A percentile compares a stretch with the other conserved stretches of the same genome.
Evolutionary conservation across 306 rosid species (phyloP).

Genomic region (Medicago ruthenica): DNA sequence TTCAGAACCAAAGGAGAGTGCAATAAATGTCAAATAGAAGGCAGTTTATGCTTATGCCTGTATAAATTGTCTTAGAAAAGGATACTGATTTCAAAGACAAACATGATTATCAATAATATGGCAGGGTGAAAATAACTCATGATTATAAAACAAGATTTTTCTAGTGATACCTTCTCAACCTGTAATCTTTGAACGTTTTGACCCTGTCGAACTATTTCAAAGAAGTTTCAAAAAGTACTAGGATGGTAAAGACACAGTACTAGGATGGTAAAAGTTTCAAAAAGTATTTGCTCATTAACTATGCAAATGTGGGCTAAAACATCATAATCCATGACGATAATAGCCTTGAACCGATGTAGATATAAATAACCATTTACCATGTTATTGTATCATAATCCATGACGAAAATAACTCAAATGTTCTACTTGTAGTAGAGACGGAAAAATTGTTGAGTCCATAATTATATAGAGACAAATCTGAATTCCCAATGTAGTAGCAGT

Average conservation of each 20-base stretch:
- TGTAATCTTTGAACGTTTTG: conserved; percentile 57
- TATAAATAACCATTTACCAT: no score
- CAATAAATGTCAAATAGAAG: conserved; percentile 26
- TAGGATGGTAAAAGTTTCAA: conserved; percentile 9
- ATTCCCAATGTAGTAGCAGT: background rate
- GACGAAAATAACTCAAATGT: no score
- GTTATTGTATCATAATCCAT: no score
- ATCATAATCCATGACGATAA: background rate
- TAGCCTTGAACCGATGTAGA: background rate
- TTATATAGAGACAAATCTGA: conserved; percentile 22
- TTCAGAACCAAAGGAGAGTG: conserved; percentile 23
- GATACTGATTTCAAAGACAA: conserved; percentile 30
- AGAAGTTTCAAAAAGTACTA: no score
- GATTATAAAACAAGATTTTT: conserved; percentile 20
- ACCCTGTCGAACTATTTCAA: conserved; percentile 44
- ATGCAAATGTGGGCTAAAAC: conserved; percentile 20
- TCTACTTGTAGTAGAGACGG: background rate
- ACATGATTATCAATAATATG: conserved; percentile 20
- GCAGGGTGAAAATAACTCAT: conserved; percentile 32
- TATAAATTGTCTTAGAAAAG: conserved; percentile 12
- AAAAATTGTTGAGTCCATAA: no score
- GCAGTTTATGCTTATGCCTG: background rate
- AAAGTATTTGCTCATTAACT: conserved; percentile 14
- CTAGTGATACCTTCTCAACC: conserved; percentile 72
- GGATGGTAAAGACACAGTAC: no score